These are phyloP conservation scores for Corymbia calophylla DNA, from an alignment of 441 rosid genomes.

Conservation along the genomic window DNA sequence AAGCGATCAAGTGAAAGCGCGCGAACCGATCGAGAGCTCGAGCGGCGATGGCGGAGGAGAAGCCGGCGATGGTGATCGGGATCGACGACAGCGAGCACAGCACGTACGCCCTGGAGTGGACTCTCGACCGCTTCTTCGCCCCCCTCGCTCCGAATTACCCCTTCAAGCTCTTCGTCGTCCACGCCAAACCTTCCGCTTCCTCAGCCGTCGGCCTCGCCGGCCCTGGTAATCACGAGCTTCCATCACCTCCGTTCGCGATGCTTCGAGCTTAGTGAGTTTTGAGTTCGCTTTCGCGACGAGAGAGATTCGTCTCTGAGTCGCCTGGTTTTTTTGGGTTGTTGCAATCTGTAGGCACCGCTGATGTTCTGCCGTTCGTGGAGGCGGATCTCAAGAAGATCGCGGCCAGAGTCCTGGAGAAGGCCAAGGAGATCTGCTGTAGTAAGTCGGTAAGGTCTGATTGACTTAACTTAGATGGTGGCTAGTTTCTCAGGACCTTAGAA, in stretches of 20 bases:
- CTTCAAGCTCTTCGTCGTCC: conserved; percentile 32
- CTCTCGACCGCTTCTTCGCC: conserved; percentile 32
- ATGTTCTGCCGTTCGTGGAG: conserved; percentile 5
- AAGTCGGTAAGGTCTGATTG: not conserved
- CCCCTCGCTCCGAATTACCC: conserved; percentile 17
- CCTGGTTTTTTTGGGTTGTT: not conserved
- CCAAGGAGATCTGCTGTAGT: not conserved
- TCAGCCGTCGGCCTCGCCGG: conserved; percentile 21
- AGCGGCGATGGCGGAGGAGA: conserved; percentile 5
- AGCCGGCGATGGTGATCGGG: conserved; percentile 33
- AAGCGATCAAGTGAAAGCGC: not conserved
- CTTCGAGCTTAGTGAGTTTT: not conserved
- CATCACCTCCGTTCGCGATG: not conserved
- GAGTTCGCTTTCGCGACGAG: not conserved
- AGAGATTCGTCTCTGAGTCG: not conserved
- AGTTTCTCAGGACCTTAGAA: not conserved
- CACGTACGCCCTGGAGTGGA: conserved; percentile 34
- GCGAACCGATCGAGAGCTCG: not conserved
- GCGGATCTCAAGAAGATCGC: conserved; percentile 3
- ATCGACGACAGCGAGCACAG: conserved; percentile 38
- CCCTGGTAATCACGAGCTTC: conserved; percentile 12
- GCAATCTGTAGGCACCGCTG: not conserved
- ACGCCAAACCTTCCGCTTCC: conserved; percentile 28
- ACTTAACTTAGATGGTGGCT: not conserved
- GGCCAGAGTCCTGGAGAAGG: not conserved